Base-by-base conservation (phyloP, 306 rosid genomes). In the Amphicarpaea edgeworthii region DNA sequence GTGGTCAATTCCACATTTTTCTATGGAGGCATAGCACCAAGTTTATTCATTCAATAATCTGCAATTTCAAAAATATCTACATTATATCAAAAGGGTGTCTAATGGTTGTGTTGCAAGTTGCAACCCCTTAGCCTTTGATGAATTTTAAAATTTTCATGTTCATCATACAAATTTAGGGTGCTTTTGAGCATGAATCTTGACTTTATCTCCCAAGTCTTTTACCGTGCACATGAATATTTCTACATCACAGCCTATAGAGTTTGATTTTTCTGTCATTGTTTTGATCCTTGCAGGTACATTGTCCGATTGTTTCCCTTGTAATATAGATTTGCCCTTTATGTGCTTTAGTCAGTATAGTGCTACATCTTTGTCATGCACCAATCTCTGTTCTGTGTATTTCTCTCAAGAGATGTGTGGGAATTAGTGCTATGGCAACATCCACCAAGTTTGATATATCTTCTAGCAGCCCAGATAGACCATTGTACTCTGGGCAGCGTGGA, bases 401-500 rank as follows among this genome's bases (percentile, higher is more conserved):
- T 66, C 71, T 77, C 76, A 81, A 82, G 75, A 74, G 77, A 83
- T 83, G 90, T 77, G 84, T 70, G 84, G 88, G 81, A 84, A 87
- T 78, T 88, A 84, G 86, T 86, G 82, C 86, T 84, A 90, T 93
- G 98, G 93, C 96, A 79, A 85, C 90, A 63, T 82, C 96, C 81
- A 82, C 92, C 88, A 93, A 90, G 88, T 90, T 86, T 85, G 96
- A 90, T 75, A 73, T 86, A 81, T 86, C 97, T 38, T 90, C 94
- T 71, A 76, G 84, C 83, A 90, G 95, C 89, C 91, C 93, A 8
- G 98, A 93, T 73, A 88, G 98, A 89, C 90, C 89, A 73, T 75
- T 86, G 72, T 88, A 89, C 83, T 58, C 83, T 82, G 96, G 91
- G 85, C 94, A 87, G 87, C 94, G 91, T 68, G 96, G 96, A 84